These are phyloP conservation scores for Phyllostachys edulis DNA, from an alignment of 176 grass and related monocot species.

Conservation along the genomic window DNA sequence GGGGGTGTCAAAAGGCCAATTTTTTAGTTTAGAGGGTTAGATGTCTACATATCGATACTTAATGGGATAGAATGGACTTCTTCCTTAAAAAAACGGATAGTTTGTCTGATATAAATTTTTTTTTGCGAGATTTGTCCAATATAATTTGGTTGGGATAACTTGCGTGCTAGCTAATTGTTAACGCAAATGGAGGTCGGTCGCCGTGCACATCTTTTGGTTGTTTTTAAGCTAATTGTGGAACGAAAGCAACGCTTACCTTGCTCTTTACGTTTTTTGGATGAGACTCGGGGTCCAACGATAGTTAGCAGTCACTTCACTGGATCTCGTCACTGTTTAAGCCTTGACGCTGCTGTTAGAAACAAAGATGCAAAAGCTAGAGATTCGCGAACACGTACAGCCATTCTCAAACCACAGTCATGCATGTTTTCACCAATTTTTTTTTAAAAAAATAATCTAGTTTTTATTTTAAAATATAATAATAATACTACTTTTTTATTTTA, in stretches of 20 bases:
- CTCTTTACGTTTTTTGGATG: not conserved
- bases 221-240: conserved; percentile 9
- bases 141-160: not conserved
- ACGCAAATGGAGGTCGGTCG: not conserved
- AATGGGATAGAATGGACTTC: too few relatives aligned
- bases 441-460: too few relatives aligned
- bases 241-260: conserved; percentile 21
- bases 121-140: too few relatives aligned
- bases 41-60: too few relatives aligned
- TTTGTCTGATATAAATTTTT: too few relatives aligned
- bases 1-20: too few relatives aligned
- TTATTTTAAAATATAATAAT: too few relatives aligned
- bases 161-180: not conserved
- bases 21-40: too few relatives aligned
- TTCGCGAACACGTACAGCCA: not conserved
- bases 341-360: not conserved
- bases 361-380: not conserved
- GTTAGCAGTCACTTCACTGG: not conserved
- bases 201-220: not conserved
- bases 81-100: too few relatives aligned
- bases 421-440: too few relatives aligned
- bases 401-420: too few relatives aligned
- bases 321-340: not conserved
- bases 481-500: too few relatives aligned
- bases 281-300: not conserved